Conservation (phyloP, 495 filamentous ascomycete species). For the Evernia prunastri region DNA sequence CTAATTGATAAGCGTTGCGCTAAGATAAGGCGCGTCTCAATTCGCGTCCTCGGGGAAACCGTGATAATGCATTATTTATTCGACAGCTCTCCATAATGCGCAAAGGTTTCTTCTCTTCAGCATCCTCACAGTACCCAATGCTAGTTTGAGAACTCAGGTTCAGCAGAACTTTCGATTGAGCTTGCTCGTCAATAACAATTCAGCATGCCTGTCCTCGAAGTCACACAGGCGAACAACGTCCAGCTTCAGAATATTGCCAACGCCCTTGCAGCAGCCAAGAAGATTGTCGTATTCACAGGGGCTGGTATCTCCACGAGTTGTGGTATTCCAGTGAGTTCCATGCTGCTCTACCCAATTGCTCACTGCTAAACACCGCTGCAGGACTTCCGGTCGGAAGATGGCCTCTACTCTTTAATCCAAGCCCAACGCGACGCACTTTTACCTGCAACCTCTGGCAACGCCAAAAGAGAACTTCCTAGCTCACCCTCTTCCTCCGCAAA, state of each 20-base stretch:
- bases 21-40: slow-evolving; percentile 18
- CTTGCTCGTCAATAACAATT: neutral
- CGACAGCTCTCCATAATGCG: too few relatives aligned
- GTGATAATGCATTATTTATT: too few relatives aligned
- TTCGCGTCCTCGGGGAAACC: slow-evolving; percentile 6
- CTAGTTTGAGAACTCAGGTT: too few relatives aligned
- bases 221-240: slow-evolving; percentile 34
- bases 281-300: slow-evolving; percentile 60
- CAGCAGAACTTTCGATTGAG: neutral
- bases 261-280: slow-evolving; percentile 51
- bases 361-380: slow-evolving; percentile 28
- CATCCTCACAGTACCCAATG: neutral
- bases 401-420: slow-evolving; percentile 63
- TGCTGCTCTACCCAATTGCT: neutral
- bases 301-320: slow-evolving; percentile 69
- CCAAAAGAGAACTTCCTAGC: neutral
- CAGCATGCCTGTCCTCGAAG: slow-evolving; percentile 24
- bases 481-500: slow-evolving; percentile 5
- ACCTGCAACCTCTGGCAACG: neutral
- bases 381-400: slow-evolving; percentile 67
- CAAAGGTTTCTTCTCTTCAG: neutral
- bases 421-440: slow-evolving; percentile 46
- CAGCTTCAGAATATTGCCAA: slow-evolving; percentile 57
- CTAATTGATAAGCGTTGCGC: slow-evolving; percentile 5
- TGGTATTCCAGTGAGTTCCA: slow-evolving; percentile 55